Base-by-base conservation (phyloP, 495 filamentous ascomycete species). In the Xeromyces bisporus region DNA sequence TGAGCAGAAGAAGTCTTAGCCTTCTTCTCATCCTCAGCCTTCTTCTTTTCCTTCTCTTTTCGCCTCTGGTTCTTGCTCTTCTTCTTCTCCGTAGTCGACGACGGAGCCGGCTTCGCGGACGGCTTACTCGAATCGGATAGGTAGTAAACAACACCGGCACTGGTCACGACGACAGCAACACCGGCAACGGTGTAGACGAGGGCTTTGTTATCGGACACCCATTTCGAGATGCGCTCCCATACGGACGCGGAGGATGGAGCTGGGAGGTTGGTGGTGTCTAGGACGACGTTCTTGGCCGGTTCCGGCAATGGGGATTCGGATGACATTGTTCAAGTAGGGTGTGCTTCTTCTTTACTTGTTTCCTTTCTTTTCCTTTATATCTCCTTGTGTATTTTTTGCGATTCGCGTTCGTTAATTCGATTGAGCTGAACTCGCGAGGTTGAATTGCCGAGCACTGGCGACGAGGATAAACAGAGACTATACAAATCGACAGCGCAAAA, bases 101-200 rank as follows among this genome's bases (percentile, higher is more conserved):
- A n/a, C 29, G 55, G 20, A 18, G 56, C 29, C 23, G 44, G 20
- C 29, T 27, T 32, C 41, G 36, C 32, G 31, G 37, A 14, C 43
- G 33, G 42, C 4, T 56, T 53, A 42, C 48, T 52, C 18, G 55
- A 54, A 34, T 58, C 59, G 42, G 58, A 64, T 29, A 93, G 62
- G 50, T 93, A 93, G 62, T 96, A 96, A 43, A 87, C 76, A 12
- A 79, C 80, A 42, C 86, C 89, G 15, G 84, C 91, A 37, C 76
- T 75, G 16, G 80, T 86, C 35, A 86, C 80, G 16, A 94, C 82
- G 18, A 96, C 73, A 26, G 85, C 84, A 16, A 92, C 77, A 52
- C 87, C 89, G 34, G 83, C 83, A 58, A 94, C 80, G 39, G 91
- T 93, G 55, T 93, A 97, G 23, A 93, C 89, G 28, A 86, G 64